A percentile compares a stretch with the other conserved stretches of the same genome.
These are phyloP conservation scores for Yarrowia porcina DNA, from an alignment of 805 yeast species.

Conservation along the genomic window DNA sequence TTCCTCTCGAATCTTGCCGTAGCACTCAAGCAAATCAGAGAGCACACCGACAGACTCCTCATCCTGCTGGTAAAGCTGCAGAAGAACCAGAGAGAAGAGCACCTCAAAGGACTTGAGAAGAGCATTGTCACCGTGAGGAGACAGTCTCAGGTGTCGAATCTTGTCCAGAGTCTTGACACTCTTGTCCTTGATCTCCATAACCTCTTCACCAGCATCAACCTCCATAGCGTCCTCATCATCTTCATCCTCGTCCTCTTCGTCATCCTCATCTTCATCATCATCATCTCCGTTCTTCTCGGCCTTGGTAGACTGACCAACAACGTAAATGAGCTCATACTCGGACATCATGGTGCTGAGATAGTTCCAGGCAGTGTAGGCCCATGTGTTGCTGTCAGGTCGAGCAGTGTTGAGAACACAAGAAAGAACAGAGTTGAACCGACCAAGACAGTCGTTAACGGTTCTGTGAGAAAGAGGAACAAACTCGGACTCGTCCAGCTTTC, in stretches of 20 bases:
- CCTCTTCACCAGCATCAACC: slow-evolving; percentile 36
- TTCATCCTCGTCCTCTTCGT: slow-evolving; percentile 18
- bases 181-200: slow-evolving; percentile 47
- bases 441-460: slow-evolving; percentile 34
- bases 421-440: slow-evolving; percentile 62
- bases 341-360: background rate
- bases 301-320: slow-evolving; percentile 31
- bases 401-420: slow-evolving; percentile 51
- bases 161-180: slow-evolving; percentile 50
- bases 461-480: slow-evolving; percentile 29
- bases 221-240: slow-evolving; percentile 24
- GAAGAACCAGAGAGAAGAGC: slow-evolving; percentile 67
- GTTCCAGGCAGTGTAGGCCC: slow-evolving; percentile 56
- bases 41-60: slow-evolving; percentile 71
- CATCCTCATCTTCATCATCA: slow-evolving; percentile 23
- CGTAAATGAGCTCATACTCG: slow-evolving; percentile 36
- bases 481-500: background rate
- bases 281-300: background rate
- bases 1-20: slow-evolving; percentile 41
- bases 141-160: slow-evolving; percentile 41
- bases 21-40: slow-evolving; percentile 66
- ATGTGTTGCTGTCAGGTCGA: slow-evolving; percentile 48
- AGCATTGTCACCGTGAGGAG: slow-evolving; percentile 40
- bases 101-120: slow-evolving; percentile 68
- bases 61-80: slow-evolving; percentile 72